Conservation (phyloP, 2,329 filamentous ascomycete species). For the Hirsutella minnesotensis region DNA sequence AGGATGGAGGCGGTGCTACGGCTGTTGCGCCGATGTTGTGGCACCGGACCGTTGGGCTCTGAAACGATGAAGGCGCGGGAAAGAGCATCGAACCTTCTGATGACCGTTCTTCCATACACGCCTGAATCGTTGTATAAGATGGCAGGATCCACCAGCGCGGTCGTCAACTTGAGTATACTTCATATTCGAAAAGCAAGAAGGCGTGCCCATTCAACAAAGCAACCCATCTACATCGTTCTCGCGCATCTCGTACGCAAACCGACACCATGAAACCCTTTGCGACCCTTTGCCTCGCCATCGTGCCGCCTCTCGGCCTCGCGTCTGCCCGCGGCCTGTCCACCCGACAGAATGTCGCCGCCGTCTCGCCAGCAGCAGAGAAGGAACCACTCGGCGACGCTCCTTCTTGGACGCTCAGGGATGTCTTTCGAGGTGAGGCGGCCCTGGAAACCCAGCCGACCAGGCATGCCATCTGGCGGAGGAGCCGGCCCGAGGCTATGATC, state of each 20-base stretch:
- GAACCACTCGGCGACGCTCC: slow-evolving; percentile 1
- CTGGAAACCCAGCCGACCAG: too few species aligned
- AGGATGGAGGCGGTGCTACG: too few species aligned
- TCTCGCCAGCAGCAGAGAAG: background rate
- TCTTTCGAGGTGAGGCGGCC: slow-evolving; percentile 3
- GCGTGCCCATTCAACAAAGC: background rate
- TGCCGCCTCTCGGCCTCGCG: background rate
- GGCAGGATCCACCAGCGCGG: too few species aligned
- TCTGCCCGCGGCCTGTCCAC: background rate
- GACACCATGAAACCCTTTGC: background rate
- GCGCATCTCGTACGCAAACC: too few species aligned
- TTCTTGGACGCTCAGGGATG: slow-evolving; percentile 3
- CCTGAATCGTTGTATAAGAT: too few species aligned
- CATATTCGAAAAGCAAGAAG: background rate
- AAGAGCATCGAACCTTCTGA: slow-evolving; percentile 10
- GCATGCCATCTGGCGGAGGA: too few species aligned
- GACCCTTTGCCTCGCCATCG: background rate
- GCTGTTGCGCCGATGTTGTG: too few species aligned
- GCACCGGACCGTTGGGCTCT: too few species aligned
- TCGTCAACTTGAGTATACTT: too few species aligned
- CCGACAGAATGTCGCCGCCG: background rate
- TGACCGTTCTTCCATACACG: too few species aligned
- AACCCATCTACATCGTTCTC: background rate
- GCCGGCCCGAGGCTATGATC: too few species aligned
- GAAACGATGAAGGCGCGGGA: too few species aligned